Evolutionary conservation across 305 asterid species (phyloP), one percentile per base, ranked within the genome.

Genomic region (Fraxinus xanthoxyloides): DNA sequence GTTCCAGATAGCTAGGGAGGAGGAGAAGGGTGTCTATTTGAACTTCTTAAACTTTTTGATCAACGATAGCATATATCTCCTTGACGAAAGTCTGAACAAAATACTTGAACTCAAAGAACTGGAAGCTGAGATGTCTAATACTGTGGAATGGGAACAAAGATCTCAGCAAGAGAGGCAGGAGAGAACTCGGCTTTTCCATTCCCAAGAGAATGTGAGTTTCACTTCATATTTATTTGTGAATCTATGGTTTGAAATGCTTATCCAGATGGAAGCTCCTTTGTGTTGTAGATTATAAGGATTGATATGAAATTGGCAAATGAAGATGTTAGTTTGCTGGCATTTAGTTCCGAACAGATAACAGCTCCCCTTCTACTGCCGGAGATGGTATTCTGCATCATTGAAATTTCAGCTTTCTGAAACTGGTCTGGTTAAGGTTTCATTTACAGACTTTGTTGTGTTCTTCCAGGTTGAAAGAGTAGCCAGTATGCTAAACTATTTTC

Each of bases 81-180:
- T 96, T 48, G 99, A 96, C 84, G 99, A 96, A 89, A 96, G 99
- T 92, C 97, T 96, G 75, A 96, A 96, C 81, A 96, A 94, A 86
- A 96, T 96, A 86, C 98, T 96, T 80, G 99, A 94, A 87, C 91
- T 89, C 46, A 96, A 96, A 94, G 98, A 89, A 90, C 86, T 94
- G 78, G 99, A 94, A 89, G 97, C 98, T 59, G 98, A 97, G 94
- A 97, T 97, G 97, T 93, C 98, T 54, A 97, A 97, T 85, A 90
- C 90, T 4, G 90, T 81, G 38, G 99, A 94, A 81, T 97, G 98
- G 99, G 99, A 97, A 88, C 88, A 87, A 79, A 89, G 98, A 84
- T 93, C 98, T 34, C 92, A 94, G 80, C 97, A 94, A 84, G 99
- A 94, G 89, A 92, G 98, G 85, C 99, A 97, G 92, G 97, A 94